Conservation (phyloP, 495 filamentous ascomycete species). For the Xylaria scruposa region DNA sequence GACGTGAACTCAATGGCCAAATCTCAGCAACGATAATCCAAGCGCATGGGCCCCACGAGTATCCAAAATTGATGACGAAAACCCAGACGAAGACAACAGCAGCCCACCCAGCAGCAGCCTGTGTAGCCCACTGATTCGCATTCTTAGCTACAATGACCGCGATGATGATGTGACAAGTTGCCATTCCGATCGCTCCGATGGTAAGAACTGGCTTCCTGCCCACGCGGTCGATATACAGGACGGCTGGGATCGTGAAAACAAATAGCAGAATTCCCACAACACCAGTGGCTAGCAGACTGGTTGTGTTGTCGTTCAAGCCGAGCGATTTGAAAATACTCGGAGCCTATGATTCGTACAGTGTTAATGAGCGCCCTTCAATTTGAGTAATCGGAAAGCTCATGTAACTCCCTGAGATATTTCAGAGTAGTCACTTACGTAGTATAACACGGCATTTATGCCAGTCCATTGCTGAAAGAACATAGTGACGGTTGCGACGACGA, state of each 20-base stretch:
- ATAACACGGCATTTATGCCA: slow-evolving; percentile 73
- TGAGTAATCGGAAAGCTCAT: background rate
- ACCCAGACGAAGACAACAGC: slow-evolving; percentile 83
- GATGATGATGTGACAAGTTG: slow-evolving; percentile 72
- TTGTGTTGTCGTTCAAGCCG: slow-evolving; percentile 67
- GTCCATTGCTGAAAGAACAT: slow-evolving; percentile 85
- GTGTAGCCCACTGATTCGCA: slow-evolving; percentile 60
- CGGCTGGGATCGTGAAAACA: slow-evolving; percentile 69
- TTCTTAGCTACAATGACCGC: slow-evolving; percentile 74
- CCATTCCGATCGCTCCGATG: slow-evolving; percentile 65
- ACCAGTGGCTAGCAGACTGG: slow-evolving; percentile 76
- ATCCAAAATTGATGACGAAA: slow-evolving; percentile 82
- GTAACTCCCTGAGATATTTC: background rate
- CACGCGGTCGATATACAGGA: slow-evolving; percentile 68
- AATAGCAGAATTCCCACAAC: slow-evolving; percentile 82
- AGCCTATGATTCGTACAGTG: slow-evolving; percentile 56
- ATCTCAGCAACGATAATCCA: slow-evolving; percentile 79
- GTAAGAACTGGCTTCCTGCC: slow-evolving; percentile 65
- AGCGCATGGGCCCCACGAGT: slow-evolving; percentile 73
- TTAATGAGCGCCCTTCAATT: slow-evolving; percentile 1
- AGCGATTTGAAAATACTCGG: slow-evolving; percentile 76
- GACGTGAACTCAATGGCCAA: slow-evolving; percentile 75
- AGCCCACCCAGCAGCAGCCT: slow-evolving; percentile 75
- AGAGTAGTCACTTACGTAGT: slow-evolving; percentile 27
- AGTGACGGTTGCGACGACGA: slow-evolving; percentile 69